Evolutionary conservation across 306 rosid genomes (phyloP).

Genomic region (Sindora glabra): DNA sequence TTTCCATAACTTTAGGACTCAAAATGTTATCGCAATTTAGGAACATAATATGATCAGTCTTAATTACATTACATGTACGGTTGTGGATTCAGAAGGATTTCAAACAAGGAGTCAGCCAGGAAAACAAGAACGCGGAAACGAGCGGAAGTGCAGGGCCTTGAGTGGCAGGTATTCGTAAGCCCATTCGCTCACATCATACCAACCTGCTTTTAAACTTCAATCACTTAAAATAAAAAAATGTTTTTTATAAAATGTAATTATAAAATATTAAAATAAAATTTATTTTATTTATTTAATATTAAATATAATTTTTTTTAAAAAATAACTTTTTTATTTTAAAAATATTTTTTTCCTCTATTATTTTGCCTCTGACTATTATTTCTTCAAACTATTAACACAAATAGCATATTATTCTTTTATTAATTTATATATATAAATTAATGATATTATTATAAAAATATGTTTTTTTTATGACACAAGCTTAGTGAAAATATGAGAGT

Average conservation of each 20-base stretch:
- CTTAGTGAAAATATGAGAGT: background rate
- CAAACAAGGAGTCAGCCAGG: slow-evolving; percentile 35
- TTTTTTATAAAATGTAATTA: background rate
- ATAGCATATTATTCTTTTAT: no score
- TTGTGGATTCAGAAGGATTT: slow-evolving; percentile 16
- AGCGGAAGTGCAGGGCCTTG: slow-evolving; percentile 24
- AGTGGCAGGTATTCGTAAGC: slow-evolving; percentile 16
- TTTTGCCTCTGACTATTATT: no score
- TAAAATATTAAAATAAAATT: no score
- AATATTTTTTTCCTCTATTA: no score
- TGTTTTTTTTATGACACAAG: no score
- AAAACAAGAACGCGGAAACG: slow-evolving; percentile 37
- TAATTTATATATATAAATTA: background rate
- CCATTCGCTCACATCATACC: no score
- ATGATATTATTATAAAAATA: background rate
- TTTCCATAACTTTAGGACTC: no score
- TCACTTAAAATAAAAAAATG: background rate
- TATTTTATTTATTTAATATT: no score
- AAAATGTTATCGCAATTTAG: background rate
- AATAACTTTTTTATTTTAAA: no score
- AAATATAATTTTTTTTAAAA: no score
- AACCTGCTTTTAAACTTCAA: background rate
- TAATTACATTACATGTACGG: background rate
- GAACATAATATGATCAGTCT: background rate
- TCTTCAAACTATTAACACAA: no score